Evolutionary conservation across 2,329 filamentous ascomycete species (phyloP), one percentile per base, ranked within the genome.

Genomic region (Pestalotiopsis sp.): DNA sequence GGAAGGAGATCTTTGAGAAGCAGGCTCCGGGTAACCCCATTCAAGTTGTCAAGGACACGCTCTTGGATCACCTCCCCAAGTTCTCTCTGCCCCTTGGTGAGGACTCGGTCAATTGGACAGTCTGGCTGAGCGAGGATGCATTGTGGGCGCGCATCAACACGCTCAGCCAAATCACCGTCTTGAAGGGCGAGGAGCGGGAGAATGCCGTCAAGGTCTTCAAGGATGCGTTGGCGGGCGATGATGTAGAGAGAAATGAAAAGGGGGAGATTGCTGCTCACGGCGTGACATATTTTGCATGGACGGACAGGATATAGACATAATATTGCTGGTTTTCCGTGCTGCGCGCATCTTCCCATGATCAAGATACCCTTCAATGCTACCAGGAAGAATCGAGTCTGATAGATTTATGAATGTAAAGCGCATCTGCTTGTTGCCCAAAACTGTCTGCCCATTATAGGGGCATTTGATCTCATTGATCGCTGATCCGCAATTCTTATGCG

Each of bases 251-350:
- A 69, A 91, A 93, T 71, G 86, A 86, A 5, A 83, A 86, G 66
- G 90, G 89, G 0, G 85, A 92, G 77, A 82, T 93, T 65, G 85
- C 86, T 20, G 76, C 92, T 58, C 90, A 93, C 79, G 91, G 90
- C 3, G 79, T 83, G 66, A 92, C 91, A 13, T 87, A 87, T 76
- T 84, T 89, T 74, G 86, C 83, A 11, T 93, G 91, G 91, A 89
- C 90, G 23, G 80, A 80, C 76, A 81, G 66, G 25, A 40, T 67
- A 6, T 67, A 56, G 56, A 17, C 27, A 12, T 64, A 11, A 20
- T 64, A 52, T 23, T 64, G 13, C 23, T 25, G 11, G 13, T n/a
- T 11, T 25, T 20, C 9, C 20, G 12, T 36, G 23, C 20, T 38
- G 11, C 20, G 9, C 2, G 27, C 31, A 40, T 62, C 12, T 45